Evolutionary conservation across 495 filamentous ascomycete species (phyloP).

Genomic region (Endocarpon pusillum): DNA sequence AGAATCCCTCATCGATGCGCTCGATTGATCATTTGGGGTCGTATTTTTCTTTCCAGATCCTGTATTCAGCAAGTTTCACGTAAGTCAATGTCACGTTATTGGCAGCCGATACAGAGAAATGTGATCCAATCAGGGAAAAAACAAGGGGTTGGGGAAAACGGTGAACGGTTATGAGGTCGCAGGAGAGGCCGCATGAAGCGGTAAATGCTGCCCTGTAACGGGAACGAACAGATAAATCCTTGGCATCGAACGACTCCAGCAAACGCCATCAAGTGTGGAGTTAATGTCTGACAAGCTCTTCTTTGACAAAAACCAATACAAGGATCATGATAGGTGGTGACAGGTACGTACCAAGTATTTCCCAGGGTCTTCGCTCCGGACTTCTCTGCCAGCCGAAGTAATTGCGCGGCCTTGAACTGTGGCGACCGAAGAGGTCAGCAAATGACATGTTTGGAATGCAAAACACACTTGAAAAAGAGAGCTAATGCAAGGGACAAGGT

Average conservation of each 20-base stretch:
- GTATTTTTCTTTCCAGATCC: constrained; percentile 98
- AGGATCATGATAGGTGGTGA: background rate
- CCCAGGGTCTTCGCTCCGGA: constrained; percentile 79
- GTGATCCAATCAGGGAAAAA: background rate
- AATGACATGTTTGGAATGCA: constrained; percentile 5
- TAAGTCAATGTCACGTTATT: too few species aligned
- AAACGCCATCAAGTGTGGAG: too few species aligned
- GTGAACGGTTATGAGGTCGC: too few species aligned
- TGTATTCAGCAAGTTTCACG: too few species aligned
- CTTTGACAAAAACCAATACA: background rate
- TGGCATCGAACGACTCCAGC: too few species aligned
- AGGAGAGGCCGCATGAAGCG: constrained; percentile 7
- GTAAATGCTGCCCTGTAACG: constrained; percentile 5
- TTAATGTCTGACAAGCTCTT: too few species aligned
- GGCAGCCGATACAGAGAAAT: too few species aligned
- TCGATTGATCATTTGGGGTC: constrained; percentile 43
- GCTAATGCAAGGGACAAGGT: too few species aligned
- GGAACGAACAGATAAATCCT: too few species aligned
- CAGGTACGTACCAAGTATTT: constrained; percentile 76
- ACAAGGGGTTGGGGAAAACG: background rate
- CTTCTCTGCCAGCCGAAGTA: constrained; percentile 81
- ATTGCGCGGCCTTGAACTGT: constrained; percentile 79
- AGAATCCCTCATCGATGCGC: too few species aligned
- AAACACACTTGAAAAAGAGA: constrained; percentile 4
- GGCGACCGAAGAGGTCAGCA: constrained; percentile 12